Base-by-base conservation (phyloP, 2,329 filamentous ascomycete species). In the Penicillium glabrum region DNA sequence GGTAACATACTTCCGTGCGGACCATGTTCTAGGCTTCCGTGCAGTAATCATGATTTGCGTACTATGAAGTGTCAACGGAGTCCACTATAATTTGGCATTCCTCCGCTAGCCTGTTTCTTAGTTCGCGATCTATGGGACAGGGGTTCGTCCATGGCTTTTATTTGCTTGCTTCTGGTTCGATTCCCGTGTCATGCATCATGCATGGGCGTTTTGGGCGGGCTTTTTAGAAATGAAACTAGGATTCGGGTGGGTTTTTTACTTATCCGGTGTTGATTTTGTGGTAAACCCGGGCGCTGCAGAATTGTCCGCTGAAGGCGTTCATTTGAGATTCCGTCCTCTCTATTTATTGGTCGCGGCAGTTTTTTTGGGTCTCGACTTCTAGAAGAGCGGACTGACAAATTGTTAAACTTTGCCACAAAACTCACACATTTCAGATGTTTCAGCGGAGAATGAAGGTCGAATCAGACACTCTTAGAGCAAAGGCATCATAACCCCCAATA, bases 111-210 rank as follows among this genome's bases (percentile, higher is more conserved):
- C 19, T 9, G 39, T 11, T 13, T 23, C 9, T 41, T 21, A 23
- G n/a, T 41, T 39, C 9, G n/a, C 35, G 19, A 41, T 41, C 39
- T 11, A 21, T 23, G 39, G 39, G 13, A 41, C 39, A 41, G 5
- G 39, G 39, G 39, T 41, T 41, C 39, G 39, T 23, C 16, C 7
- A 37, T 31, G 26, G 26, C 26, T 47, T 47, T 47, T 11, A 3
- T 7, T 29, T 13, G 9, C 16, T 46, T 27, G 35, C 39, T 33
- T 43, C 35, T 54, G 13, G 50, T 54, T 19, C 24, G 24, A 31
- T 46, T 26, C 19, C 39, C 16, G 56, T 64, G 60, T 60, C 45
- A 53, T 64, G 62, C 62, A 61, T 61, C 24, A 54, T 61, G 62
- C 61, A 61, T 61, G 45, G 56, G 37, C 54, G 56, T 52, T 57